Percentiles rank a stretch among this genome's conserved stretches.
phyloP scores from a whole-genome alignment of 257 asterid genomes.

The Jasminum sambac region DNA sequence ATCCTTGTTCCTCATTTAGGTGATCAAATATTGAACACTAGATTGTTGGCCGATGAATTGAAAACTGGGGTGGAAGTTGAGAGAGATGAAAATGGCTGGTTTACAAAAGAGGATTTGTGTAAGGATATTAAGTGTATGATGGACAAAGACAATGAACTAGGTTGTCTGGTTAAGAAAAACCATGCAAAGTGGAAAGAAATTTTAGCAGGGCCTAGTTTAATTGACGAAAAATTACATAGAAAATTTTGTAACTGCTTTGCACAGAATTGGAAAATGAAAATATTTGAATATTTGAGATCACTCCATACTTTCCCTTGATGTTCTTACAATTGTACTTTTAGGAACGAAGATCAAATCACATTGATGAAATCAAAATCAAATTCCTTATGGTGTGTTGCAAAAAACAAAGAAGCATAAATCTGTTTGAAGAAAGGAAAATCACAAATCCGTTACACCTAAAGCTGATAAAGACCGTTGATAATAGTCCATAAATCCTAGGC shows the following conservation, averaged over 20 bases:
- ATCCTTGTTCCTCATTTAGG: conserved; percentile 21
- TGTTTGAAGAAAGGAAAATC: background rate
- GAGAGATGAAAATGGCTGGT: conserved; percentile 10
- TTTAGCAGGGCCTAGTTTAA: background rate
- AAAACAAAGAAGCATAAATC: background rate
- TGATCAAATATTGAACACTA: conserved; percentile 27
- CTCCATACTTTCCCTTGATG: too few relatives aligned
- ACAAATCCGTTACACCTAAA: conserved; percentile 17
- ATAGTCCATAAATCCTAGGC: conserved; percentile 41
- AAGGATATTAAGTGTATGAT: background rate
- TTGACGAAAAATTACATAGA: background rate
- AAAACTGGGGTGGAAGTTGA: conserved; percentile 22
- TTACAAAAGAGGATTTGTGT: conserved; percentile 2
- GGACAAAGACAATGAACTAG: background rate
- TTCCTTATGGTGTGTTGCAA: too few relatives aligned
- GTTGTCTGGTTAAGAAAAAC: background rate
- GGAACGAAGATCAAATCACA: too few relatives aligned
- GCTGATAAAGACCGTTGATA: conserved; percentile 46
- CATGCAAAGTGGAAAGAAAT: background rate
- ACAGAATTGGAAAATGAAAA: too few relatives aligned
- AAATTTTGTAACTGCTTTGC: background rate
- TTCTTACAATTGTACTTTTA: background rate
- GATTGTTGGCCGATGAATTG: conserved; percentile 24
- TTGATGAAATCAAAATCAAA: too few relatives aligned
- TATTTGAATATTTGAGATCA: too few relatives aligned